A percentile compares a stretch with the other conserved stretches of the same genome.
Evolutionary conservation across 2,329 filamentous ascomycete species (phyloP).

Genomic region (Sclerotinia trifoliorum): DNA sequence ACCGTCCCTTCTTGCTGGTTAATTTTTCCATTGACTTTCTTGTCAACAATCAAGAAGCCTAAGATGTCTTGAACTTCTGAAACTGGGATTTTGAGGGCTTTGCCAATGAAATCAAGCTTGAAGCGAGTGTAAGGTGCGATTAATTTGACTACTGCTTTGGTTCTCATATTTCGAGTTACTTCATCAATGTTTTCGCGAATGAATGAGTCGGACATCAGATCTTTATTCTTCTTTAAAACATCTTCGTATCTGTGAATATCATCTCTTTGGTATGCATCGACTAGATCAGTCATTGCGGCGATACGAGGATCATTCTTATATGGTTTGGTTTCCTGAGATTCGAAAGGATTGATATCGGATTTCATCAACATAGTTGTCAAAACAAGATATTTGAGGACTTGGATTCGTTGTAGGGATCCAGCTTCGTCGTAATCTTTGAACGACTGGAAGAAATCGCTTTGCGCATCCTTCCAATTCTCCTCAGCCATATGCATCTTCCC

Average conservation of each 20-base stretch:
- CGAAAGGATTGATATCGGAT: constrained; percentile 97
- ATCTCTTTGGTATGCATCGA: constrained; percentile 93
- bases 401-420: constrained; percentile 90
- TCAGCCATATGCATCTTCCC: constrained; percentile 99
- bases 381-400: constrained; percentile 95
- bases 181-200: constrained; percentile 99
- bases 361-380: constrained; percentile 98
- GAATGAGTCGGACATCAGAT: constrained; percentile 87
- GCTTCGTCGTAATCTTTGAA: constrained; percentile 99
- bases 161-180: constrained; percentile 96
- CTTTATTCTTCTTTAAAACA: constrained; percentile 81
- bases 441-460: constrained; percentile 97
- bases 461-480: constrained; percentile 97
- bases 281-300: constrained; percentile 93
- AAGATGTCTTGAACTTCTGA: constrained; percentile 91
- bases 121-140: constrained; percentile 95
- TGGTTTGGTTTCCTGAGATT: constrained; percentile 97
- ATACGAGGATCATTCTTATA: constrained; percentile 96
- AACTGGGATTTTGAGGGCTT: constrained; percentile 80
- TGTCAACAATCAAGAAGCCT: constrained; percentile 89
- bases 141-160: constrained; percentile 88
- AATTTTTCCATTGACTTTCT: constrained; percentile 82
- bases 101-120: constrained; percentile 82
- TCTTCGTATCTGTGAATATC: constrained; percentile 90
- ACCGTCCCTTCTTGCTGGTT: constrained; percentile 85